Conservation (phyloP, 2,329 filamentous ascomycete species). For the Ambrosiella beaveri region DNA sequence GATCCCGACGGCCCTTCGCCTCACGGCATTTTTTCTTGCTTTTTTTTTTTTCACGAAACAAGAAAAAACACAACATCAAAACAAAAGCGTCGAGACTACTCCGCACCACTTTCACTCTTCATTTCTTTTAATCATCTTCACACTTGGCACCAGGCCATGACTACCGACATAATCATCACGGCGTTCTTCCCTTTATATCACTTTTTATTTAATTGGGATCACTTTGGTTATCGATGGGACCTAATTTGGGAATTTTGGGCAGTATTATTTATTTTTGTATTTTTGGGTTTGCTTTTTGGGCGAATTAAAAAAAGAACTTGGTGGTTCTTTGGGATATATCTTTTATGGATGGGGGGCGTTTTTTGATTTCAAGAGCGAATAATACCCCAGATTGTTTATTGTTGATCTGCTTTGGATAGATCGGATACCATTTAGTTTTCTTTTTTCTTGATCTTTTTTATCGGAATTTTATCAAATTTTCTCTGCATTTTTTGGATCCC, state of each 20-base stretch:
- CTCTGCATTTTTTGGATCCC: background rate
- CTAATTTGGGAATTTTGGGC: slow-evolving; percentile 1
- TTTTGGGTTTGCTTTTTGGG: background rate
- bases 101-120: background rate
- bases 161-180: no score
- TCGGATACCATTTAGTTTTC: slow-evolving; percentile 5
- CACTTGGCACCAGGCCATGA: background rate
- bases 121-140: background rate
- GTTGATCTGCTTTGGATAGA: background rate
- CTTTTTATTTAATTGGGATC: background rate
- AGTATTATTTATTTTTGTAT: slow-evolving; percentile 3
- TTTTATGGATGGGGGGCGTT: background rate
- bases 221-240: background rate
- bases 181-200: no score
- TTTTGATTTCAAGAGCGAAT: background rate
- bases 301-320: background rate
- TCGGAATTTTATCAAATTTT: background rate
- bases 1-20: background rate
- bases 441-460: slow-evolving; percentile 1
- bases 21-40: background rate
- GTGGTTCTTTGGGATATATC: background rate
- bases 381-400: slow-evolving; percentile 9
- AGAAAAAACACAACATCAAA: no score
- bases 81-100: background rate
- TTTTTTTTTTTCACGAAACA: no score